Evolutionary conservation across 257 asterid species (phyloP).

Genomic region (Mitragyna speciosa): DNA sequence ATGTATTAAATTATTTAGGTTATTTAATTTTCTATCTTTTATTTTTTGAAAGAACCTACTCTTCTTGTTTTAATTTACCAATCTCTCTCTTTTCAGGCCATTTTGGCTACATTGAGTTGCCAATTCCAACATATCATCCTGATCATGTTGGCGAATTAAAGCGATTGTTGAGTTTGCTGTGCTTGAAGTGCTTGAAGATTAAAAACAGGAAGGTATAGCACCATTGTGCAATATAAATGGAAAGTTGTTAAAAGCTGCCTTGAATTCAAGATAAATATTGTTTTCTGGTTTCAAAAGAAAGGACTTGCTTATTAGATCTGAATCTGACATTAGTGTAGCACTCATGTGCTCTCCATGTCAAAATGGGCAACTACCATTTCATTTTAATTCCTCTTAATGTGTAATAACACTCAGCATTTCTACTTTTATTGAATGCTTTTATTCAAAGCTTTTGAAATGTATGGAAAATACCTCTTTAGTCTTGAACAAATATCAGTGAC

Average conservation of each 20-base stretch:
- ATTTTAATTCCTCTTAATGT: background rate
- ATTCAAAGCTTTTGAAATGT: background rate
- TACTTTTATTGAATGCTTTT: background rate
- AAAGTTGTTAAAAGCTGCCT: background rate
- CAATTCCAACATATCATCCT: constrained; percentile 88
- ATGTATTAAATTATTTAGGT: background rate
- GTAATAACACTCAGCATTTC: background rate
- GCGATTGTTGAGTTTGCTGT: constrained; percentile 66
- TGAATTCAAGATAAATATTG: background rate
- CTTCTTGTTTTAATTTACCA: background rate
- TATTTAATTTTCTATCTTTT: background rate
- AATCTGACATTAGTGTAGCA: background rate
- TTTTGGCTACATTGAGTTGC: constrained; percentile 90
- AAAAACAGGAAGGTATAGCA: constrained; percentile 69
- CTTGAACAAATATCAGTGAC: background rate
- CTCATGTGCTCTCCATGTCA: background rate
- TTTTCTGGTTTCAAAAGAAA: background rate
- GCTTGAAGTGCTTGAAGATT: constrained; percentile 80
- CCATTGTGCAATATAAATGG: background rate
- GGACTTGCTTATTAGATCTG: background rate
- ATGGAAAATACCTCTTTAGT: too few species aligned
- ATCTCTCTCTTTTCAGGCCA: constrained; percentile 64
- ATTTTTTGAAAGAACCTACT: background rate
- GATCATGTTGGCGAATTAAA: constrained; percentile 84
- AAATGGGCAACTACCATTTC: background rate